Evolutionary conservation across 73 alveolate genomes (phyloP), one percentile per base, ranked within the genome.

Genomic region (Blepharisma japonicum): DNA sequence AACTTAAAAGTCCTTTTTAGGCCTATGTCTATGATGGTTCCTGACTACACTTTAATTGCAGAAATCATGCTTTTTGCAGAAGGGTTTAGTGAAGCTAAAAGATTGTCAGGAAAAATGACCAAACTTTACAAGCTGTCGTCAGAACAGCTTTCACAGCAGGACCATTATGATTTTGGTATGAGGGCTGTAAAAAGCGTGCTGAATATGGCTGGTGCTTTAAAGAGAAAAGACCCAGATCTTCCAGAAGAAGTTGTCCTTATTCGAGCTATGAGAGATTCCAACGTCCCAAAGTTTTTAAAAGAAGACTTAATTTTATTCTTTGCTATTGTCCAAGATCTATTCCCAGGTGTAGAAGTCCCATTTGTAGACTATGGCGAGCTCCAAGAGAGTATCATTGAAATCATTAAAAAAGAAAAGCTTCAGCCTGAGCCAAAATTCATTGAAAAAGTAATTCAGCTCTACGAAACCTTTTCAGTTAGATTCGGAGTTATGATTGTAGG

Each of bases 11-110:
- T 98, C 56, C 45, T 78, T 55, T 98, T 98, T 88, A 96, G 99
- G 68, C 99, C 99, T 6, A 98, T 98, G 48, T 92, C 99, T 47
- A 98, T 98, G 99, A 98, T 98, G 99, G 98, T 97, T 80, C 99
- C 99, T n/a, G 99, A 98, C 91, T 98, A 97, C 86, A 94, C 98
- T 23, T 88, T 97, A 55, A 98, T 98, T 88, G 99, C 99, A 7
- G 99, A 98, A 95, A 98, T 98, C 84, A 98, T 97, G 98, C 95
- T 98, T 71, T 98, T 87, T 89, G 99, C 99, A 8, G 99, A 97
- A 92, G 99, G 99, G 50, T 98, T 98, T 86, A 96, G 97, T 55
- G 94, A 89, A 55, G 99, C 99, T 6, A 97, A 95, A 66, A 89
- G 89, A 25, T 86, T 98, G 55, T 94, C 99, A 45, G 94, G 92